phyloP scores from a whole-genome alignment of 2,329 filamentous ascomycete genomes.

The Cercospora citrullina region DNA sequence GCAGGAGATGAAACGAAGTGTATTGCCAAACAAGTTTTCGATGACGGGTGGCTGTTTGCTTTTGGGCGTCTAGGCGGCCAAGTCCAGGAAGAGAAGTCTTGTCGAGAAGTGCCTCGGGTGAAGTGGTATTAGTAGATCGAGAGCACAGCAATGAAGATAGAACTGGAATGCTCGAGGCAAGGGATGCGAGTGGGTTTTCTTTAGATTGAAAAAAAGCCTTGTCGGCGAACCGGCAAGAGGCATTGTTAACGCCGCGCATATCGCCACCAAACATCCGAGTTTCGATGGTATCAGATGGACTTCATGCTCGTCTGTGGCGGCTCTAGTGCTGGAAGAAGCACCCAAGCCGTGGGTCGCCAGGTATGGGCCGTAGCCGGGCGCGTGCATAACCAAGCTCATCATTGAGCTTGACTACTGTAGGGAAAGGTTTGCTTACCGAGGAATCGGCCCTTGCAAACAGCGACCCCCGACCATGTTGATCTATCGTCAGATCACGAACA shows the following conservation, averaged over 20 bases:
- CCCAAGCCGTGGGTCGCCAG: not conserved
- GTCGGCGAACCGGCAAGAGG: not conserved
- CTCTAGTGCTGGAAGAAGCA: slow-evolving; percentile 5
- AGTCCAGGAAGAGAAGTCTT: not conserved
- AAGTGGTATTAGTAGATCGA: not conserved
- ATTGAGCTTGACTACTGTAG: slow-evolving; percentile 1
- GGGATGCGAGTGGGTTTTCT: not conserved
- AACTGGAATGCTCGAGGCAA: not conserved
- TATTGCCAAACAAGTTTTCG: not conserved
- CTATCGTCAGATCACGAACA: not conserved
- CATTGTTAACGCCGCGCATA: not conserved
- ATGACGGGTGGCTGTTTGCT: not conserved
- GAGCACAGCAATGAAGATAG: not conserved
- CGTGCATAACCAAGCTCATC: not conserved
- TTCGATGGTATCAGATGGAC: slow-evolving; percentile 1
- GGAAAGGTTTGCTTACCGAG: not conserved
- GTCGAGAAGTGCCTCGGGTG: not conserved
- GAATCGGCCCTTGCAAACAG: not conserved
- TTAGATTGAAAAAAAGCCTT: not conserved
- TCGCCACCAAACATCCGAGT: not conserved
- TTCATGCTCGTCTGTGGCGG: not conserved
- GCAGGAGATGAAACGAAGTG: not conserved
- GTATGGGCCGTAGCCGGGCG: not conserved
- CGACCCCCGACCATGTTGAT: not conserved
- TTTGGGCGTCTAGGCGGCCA: not conserved